Percentiles rank a stretch among this genome's conserved stretches.
Conservation (phyloP, 345 rosid species). For the Physaria fendleri region DNA sequence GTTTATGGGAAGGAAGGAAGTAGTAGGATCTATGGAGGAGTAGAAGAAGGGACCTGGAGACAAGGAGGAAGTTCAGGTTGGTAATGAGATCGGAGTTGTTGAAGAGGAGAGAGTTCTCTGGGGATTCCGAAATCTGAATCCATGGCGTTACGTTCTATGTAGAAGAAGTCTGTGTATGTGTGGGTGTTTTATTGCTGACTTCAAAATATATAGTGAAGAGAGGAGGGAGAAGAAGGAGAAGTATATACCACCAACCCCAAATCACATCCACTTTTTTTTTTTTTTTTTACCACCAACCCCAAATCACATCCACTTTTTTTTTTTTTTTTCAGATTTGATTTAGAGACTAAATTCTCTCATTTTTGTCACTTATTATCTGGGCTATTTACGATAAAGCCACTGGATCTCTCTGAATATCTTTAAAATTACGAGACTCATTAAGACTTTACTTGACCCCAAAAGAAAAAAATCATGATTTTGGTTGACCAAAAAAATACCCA, state of each 20-base stretch:
- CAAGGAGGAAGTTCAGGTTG: constrained; percentile 89
- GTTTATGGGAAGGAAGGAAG: neutral
- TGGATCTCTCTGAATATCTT: neutral
- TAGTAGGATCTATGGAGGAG: neutral
- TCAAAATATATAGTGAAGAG: too few species aligned
- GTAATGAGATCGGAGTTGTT: constrained; percentile 71
- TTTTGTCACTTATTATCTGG: neutral
- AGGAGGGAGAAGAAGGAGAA: neutral
- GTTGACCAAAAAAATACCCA: too few species aligned
- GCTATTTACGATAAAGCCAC: constrained; percentile 8
- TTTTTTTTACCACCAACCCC: constrained; percentile 12
- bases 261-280: neutral
- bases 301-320: neutral
- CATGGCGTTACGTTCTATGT: constrained; percentile 37
- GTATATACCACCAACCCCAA: too few species aligned
- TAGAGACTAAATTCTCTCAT: too few species aligned
- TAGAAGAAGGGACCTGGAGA: constrained; percentile 52
- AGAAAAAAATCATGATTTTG: too few species aligned
- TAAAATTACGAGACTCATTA: too few species aligned
- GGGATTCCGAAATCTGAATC: constrained; percentile 96
- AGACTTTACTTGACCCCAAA: too few species aligned
- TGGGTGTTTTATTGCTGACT: too few species aligned
- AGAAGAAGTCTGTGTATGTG: constrained; percentile 7
- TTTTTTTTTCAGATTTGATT: too few species aligned
- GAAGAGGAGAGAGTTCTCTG: constrained; percentile 86